Conservation (phyloP, 768 basidiomycete species). For the Russula olivacea region DNA sequence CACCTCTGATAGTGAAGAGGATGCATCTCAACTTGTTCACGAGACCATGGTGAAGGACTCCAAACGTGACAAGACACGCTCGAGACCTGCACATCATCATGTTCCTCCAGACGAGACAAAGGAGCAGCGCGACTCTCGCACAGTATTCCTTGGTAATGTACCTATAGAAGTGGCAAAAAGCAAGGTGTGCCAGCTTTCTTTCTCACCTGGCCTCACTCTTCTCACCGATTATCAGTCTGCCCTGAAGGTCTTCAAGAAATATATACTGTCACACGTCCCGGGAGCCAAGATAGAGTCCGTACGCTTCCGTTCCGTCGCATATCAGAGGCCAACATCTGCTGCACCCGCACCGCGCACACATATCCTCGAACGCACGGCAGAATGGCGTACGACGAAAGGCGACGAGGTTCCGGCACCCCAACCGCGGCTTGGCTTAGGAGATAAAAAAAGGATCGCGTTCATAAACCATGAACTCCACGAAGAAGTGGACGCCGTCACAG, state of each 20-base stretch:
- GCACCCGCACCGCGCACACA: conserved; percentile 39
- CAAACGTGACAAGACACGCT: conserved; percentile 29
- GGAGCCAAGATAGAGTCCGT: conserved; percentile 82
- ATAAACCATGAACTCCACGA: conserved; percentile 90
- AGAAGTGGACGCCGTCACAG: conserved; percentile 68
- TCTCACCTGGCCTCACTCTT: not conserved
- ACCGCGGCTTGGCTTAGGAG: conserved; percentile 58
- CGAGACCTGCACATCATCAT: conserved; percentile 45
- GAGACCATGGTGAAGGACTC: conserved; percentile 44
- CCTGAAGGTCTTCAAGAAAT: conserved; percentile 69
- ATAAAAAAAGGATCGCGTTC: conserved; percentile 92
- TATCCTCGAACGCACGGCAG: conserved; percentile 51
- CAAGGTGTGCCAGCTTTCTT: conserved; percentile 48
- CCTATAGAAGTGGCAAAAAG: conserved; percentile 68
- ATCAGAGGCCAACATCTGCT: conserved; percentile 67
- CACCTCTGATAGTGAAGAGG: conserved; percentile 35
- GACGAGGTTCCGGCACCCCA: conserved; percentile 34
- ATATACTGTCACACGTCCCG: conserved; percentile 67
- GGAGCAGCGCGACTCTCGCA: conserved; percentile 69
- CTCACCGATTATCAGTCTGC: conserved; percentile 44
- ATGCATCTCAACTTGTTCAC: conserved; percentile 48
- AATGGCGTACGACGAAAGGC: conserved; percentile 43
- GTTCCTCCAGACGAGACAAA: conserved; percentile 65
- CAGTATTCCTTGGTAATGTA: conserved; percentile 90
- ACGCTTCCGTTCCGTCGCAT: conserved; percentile 91